Percentiles rank a stretch among this genome's conserved stretches.
phyloP scores from a whole-genome alignment of 2,329 filamentous ascomycete genomes.

The Curvularia sp. region DNA sequence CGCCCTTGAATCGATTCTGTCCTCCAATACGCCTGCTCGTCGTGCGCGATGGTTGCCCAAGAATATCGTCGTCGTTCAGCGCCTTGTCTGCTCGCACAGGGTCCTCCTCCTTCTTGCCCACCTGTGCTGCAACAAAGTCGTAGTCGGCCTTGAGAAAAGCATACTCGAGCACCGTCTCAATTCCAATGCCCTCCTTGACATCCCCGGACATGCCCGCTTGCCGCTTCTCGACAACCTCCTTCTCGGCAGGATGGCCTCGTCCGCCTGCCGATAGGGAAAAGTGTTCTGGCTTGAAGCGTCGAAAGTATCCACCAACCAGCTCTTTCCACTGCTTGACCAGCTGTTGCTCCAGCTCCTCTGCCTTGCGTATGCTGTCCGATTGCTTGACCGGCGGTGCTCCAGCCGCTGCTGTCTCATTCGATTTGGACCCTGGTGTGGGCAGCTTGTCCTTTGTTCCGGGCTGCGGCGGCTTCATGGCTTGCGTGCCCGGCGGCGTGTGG shows the following conservation, averaged over 20 bases:
- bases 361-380: conserved; percentile 62
- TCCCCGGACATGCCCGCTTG: conserved; percentile 35
- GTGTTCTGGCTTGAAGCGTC: conserved; percentile 82
- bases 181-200: conserved; percentile 59
- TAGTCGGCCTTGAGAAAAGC: conserved; percentile 93
- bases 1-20: conserved; percentile 82
- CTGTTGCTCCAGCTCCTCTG: conserved; percentile 71
- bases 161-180: conserved; percentile 84
- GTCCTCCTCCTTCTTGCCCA: conserved; percentile 77
- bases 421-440: conserved; percentile 36
- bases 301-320: conserved; percentile 92
- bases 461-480: conserved; percentile 48
- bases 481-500: conserved; percentile 54
- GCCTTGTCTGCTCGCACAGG: conserved; percentile 74
- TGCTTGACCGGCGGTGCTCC: conserved; percentile 44
- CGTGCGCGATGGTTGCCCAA: conserved; percentile 66
- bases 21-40: conserved; percentile 70
- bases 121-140: conserved; percentile 91
- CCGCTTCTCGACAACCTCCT: conserved; percentile 38
- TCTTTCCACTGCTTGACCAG: conserved; percentile 80
- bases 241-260: conserved; percentile 45
- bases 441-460: conserved; percentile 30
- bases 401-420: conserved; percentile 30
- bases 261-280: conserved; percentile 63
- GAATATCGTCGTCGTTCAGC: conserved; percentile 83